Percentiles rank a stretch among this genome's conserved stretches.
These are phyloP conservation scores for Thermothielavioides terrestris DNA, from an alignment of 495 filamentous ascomycete species.

Conservation along the genomic window DNA sequence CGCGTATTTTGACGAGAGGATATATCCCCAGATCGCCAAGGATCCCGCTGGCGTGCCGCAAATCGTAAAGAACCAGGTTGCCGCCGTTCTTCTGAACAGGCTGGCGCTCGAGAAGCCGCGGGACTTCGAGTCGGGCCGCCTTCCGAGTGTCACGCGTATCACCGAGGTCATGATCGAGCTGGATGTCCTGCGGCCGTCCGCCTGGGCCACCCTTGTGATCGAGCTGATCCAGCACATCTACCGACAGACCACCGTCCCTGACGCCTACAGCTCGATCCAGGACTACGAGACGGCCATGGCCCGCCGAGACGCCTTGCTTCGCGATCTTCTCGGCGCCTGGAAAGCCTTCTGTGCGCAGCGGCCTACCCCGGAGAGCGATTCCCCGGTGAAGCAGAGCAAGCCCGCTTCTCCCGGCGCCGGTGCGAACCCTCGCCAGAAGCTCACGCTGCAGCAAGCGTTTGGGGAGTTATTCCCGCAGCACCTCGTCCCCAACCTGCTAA, in stretches of 20 bases:
- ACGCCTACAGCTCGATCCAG: slow-evolving; percentile 15
- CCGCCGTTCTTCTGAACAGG: slow-evolving; percentile 18
- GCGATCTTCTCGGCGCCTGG: slow-evolving; percentile 36
- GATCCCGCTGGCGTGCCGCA: slow-evolving; percentile 12
- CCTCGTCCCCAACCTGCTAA: slow-evolving; percentile 13
- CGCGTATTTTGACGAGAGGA: slow-evolving; percentile 31
- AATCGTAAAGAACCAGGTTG: slow-evolving; percentile 15
- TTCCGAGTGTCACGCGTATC: slow-evolving; percentile 35
- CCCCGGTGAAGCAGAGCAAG: neutral
- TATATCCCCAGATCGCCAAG: slow-evolving; percentile 23
- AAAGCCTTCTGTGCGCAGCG: slow-evolving; percentile 25
- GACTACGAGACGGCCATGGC: slow-evolving; percentile 21
- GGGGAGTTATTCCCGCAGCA: slow-evolving; percentile 27
- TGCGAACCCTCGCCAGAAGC: slow-evolving; percentile 13
- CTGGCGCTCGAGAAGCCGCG: slow-evolving; percentile 26
- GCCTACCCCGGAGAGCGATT: slow-evolving; percentile 10
- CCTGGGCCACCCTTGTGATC: slow-evolving; percentile 29
- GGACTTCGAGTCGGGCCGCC: slow-evolving; percentile 22
- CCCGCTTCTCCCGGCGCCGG: neutral
- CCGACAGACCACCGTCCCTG: slow-evolving; percentile 17
- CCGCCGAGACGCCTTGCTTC: slow-evolving; percentile 26
- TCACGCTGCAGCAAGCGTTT: slow-evolving; percentile 17
- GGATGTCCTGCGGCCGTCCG: slow-evolving; percentile 19
- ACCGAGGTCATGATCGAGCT: slow-evolving; percentile 29
- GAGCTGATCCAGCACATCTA: slow-evolving; percentile 27